Evolutionary conservation across 2,329 filamentous ascomycete genomes (phyloP), one percentile per base, ranked within the genome.

Genomic region (Coleophoma crateriformis): DNA sequence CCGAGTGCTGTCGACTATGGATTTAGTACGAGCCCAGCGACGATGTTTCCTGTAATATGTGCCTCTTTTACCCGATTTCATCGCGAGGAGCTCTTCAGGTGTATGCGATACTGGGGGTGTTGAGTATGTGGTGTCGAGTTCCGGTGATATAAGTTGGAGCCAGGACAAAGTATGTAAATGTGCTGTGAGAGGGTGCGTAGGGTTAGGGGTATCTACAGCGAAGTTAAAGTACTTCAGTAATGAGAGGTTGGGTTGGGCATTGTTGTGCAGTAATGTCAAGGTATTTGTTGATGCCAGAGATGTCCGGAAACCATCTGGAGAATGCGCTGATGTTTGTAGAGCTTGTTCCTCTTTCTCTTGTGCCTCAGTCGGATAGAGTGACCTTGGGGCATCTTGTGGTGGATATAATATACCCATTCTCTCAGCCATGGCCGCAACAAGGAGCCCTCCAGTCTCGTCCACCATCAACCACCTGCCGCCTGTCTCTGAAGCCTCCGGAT

Each of bases 221-320:
- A 85, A 97, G 66, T 83, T 82, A 70, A 95, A 97, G 74, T 96
- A 95, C 65, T 88, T 88, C 17, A 99, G 78, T 45, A 94, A 79
- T 15, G 85, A 85, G 51, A 97, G 81, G 65, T 96, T 97, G 2
- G 90, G 88, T 67, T 96, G 90, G 32, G 85, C 81, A 67, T 91
- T 90, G 46, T 85, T 72, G 67, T 96, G 90, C 33, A 96, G 69
- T 46, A 95, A 67, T 1, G 90, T 95, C 55, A 89, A 81, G 52
- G 85, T 92, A 69, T 90, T 96, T 40, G 47, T 60, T 39, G 46
- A 60, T 55, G 46, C 60, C 48, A 58, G 60, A 20, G 56, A 48
- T 10, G 45, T 47, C 33, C 58, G 56, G 7, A 48, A 35, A 22
- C 50, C 41, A n/a, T 49, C 42, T 11, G 17, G 12, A 15, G 14